phyloP scores from a whole-genome alignment of 768 basidiomycete genomes.

The Strobilomyces dryophilus region DNA sequence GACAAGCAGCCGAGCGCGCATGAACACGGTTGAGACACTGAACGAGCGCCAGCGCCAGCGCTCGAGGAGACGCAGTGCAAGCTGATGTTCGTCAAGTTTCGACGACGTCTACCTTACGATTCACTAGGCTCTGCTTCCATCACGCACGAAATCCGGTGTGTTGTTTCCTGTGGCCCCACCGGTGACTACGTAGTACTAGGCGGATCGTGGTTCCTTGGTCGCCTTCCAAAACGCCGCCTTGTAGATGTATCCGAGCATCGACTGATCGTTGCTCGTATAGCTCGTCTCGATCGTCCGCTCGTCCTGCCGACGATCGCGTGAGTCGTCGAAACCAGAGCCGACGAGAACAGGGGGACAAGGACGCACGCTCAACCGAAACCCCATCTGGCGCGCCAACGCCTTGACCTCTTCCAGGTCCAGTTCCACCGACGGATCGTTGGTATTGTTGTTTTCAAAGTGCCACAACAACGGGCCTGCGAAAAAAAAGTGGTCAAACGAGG shows the following conservation, averaged over 20 bases:
- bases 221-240: constrained; percentile 84
- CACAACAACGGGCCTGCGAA: constrained; percentile 81
- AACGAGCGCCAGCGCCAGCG: too few relatives aligned
- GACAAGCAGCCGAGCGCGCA: too few relatives aligned
- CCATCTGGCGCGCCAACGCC: constrained; percentile 61
- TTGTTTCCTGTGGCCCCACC: too few relatives aligned
- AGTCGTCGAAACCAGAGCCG: neutral
- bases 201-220: constrained; percentile 32
- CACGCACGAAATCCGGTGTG: too few relatives aligned
- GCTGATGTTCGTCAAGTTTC: too few relatives aligned
- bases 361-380: constrained; percentile 78
- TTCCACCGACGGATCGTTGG: constrained; percentile 81
- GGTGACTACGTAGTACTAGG: neutral
- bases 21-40: too few relatives aligned
- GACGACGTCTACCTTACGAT: too few relatives aligned
- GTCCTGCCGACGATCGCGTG: constrained; percentile 58
- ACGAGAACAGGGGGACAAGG: neutral
- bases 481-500: too few relatives aligned
- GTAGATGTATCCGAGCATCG: constrained; percentile 84
- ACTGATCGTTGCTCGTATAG: constrained; percentile 78
- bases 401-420: constrained; percentile 90
- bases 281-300: constrained; percentile 78
- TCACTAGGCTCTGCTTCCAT: too few relatives aligned
- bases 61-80: too few relatives aligned
- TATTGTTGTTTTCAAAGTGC: constrained; percentile 91